Base-by-base conservation (phyloP, 2,329 filamentous ascomycete genomes). In the Aspergillus candidus region DNA sequence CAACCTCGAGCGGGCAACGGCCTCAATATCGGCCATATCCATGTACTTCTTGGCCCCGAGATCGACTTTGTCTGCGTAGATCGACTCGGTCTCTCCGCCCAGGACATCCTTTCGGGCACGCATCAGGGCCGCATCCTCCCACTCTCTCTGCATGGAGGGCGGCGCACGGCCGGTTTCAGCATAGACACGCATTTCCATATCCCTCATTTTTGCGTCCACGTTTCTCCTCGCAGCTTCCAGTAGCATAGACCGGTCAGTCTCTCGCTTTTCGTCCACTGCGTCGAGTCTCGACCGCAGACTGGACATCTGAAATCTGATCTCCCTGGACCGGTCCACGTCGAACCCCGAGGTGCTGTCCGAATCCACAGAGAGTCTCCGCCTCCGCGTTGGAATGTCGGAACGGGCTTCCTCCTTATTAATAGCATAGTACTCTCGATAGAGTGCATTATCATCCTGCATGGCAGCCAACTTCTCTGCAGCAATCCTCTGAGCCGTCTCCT, bases 401-500 rank as follows among this genome's bases (percentile, higher is more conserved):
- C 71, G 70, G 22, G 50, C 46, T 54, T 55, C 72, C 65, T 67
- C 58, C 27, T 53, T 79, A 18, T 69, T 66, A 54, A 72, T 78
- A 27, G 84, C 84, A 59, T 94, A 95, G 63, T 94, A 89, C 36
- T 85, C 81, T 34, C 86, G 79, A 52, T 84, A 85, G 2, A 82
- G 79, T 49, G 80, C 75, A 40, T 76, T 69, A 46, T 90, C 83
- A 44, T 86, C 78, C 33, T 91, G 81, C 47, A 96, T 80, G 60
- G 84, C 91, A 4, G 86, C 80, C 17, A 96, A 72, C 31, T 89
- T 82, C 62, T 94, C 86, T 45, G 90, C 82, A 0, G 91, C 90
- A 43, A 93, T 78, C 58, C 83, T 89, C 58, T 93, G 88, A 1
- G 91, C 91, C 5, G 86, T 84, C 58, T 94, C 88, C 60, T 96